A percentile compares a stretch with the other conserved stretches of the same genome.
phyloP scores from a whole-genome alignment of 108 stramenopile species.

The Chaetoceros tenuissimus region DNA sequence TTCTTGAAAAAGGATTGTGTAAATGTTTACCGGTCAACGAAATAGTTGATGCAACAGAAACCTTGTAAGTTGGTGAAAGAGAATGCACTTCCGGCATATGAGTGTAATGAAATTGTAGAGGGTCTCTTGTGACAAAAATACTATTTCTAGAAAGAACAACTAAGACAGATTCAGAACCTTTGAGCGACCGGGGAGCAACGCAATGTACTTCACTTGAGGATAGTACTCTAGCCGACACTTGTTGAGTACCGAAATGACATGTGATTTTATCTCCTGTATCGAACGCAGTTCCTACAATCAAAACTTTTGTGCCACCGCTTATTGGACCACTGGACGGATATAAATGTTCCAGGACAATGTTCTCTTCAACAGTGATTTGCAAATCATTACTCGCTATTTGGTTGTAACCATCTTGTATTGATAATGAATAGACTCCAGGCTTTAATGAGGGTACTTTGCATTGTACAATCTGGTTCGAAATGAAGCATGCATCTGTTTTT shows the following conservation, averaged over 20 bases:
- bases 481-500: neutral
- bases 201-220: slow-evolving; percentile 1
- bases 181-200: slow-evolving; percentile 1
- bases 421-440: neutral
- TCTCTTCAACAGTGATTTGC: slow-evolving; percentile 2
- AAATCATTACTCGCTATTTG: neutral
- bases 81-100: neutral
- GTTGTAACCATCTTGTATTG: neutral
- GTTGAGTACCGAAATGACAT: slow-evolving; percentile 9
- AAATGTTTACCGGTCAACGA: neutral
- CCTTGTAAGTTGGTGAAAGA: neutral
- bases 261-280: slow-evolving; percentile 6
- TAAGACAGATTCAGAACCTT: too few relatives aligned
- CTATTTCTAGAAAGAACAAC: too few relatives aligned
- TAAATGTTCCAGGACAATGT: slow-evolving; percentile 7
- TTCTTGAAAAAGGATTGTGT: neutral
- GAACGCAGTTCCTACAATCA: slow-evolving; percentile 13
- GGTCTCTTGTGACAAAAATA: neutral
- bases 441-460: neutral
- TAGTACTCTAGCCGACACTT: neutral
- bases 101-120: neutral
- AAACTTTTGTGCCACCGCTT: slow-evolving; percentile 9
- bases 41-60: neutral
- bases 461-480: neutral
- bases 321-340: slow-evolving; percentile 11